Base-by-base conservation (phyloP, 352 stramenopile genomes). In the Thraustochytrium sp. region DNA sequence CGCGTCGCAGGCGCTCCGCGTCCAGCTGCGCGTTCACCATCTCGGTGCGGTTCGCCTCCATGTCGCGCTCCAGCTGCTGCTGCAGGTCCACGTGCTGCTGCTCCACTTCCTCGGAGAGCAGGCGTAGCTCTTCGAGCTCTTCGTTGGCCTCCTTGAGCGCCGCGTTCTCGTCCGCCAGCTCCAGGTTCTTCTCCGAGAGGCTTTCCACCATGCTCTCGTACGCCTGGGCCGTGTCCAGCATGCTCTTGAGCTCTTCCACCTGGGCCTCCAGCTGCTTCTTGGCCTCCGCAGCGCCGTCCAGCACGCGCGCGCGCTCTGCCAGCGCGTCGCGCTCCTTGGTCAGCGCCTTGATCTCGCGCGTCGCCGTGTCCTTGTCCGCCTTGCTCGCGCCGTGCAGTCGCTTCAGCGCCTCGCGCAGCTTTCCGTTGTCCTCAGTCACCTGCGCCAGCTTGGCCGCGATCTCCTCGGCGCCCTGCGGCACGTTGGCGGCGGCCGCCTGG, bases 171-270 rank as follows among this genome's bases (percentile, higher is more conserved):
- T 95, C 92, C 4, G 91, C 91, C 0, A 95, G 85, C 5, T 88
- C 92, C 63, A 95, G 48, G 46, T 95, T 95, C 76, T 94, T 95
- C 68, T 95, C 92, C 0, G 92, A 94, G 21, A 95, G 85, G 51
- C 93, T 88, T 87, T 95, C 91, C 29, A 95, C 91, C 91, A 95
- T 94, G 31, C 87, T 89, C 73, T 95, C 92, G 75, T 95, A 95
- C 0, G 90, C 92, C 40, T 92, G 94, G 1, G 92, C 92, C 42
- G 94, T 86, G 76, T 95, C 92, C 4, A 95, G 85, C 76, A 94
- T 88, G 63, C 94, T 91, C 78, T 94, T 95, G 5, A 95, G 87
- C 74, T 95, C 91, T 77, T 95, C 92, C 0, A 90, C 86, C 82
- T 94, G 90, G 11, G 72, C 84, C 65, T 93, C 88, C 11, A 84